These are phyloP conservation scores for Bauhinia variegata DNA, from an alignment of 306 rosid genomes.

Conservation along the genomic window DNA sequence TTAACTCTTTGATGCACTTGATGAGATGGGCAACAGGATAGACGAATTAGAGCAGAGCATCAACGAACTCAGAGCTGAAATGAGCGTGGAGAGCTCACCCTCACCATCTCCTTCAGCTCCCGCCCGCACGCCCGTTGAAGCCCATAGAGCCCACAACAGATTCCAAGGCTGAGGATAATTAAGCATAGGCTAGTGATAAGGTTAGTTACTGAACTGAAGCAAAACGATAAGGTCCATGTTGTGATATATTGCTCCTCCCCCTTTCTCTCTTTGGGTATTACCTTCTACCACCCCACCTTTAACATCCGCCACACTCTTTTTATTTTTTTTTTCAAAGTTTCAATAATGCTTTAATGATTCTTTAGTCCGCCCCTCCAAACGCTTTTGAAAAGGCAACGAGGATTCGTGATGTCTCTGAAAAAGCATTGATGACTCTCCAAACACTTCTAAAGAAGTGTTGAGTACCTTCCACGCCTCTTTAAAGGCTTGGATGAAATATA, in stretches of 20 bases:
- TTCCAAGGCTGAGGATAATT: constrained; percentile 33
- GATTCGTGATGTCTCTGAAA: too few species aligned
- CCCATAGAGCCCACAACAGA: constrained; percentile 25
- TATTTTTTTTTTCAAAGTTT: too few species aligned
- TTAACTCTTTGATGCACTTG: constrained; percentile 45
- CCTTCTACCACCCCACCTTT: too few species aligned
- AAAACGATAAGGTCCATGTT: background rate
- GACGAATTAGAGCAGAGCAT: constrained; percentile 58
- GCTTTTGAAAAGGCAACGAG: too few species aligned
- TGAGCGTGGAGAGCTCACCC: constrained; percentile 48
- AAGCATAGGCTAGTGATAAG: constrained; percentile 17
- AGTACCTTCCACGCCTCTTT: too few species aligned
- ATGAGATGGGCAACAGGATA: constrained; percentile 57
- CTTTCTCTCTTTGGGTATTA: too few species aligned
- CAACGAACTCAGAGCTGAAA: constrained; percentile 50
- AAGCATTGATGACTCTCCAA: too few species aligned
- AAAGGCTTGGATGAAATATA: too few species aligned
- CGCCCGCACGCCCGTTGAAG: constrained; percentile 3
- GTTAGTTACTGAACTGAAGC: background rate
- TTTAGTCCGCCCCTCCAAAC: too few species aligned
- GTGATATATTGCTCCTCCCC: background rate
- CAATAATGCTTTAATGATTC: too few species aligned
- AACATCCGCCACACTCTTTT: too few species aligned
- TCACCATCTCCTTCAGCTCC: constrained; percentile 38
- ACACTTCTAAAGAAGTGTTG: too few species aligned